Conservation (phyloP, 1,139 yeast genomes). For the Suhomyces kunorum region DNA sequence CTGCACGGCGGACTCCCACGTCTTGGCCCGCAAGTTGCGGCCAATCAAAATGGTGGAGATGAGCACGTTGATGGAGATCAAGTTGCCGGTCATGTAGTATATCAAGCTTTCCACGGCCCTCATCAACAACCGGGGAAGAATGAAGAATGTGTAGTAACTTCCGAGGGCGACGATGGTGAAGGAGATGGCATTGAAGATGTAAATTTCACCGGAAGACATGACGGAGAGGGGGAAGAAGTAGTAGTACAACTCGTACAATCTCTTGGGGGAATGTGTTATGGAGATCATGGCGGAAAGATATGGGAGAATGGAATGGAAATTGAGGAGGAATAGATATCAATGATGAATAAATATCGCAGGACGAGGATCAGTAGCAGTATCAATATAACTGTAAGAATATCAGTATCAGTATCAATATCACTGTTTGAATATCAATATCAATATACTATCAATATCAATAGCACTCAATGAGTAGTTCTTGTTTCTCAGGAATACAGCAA, state of each 20-base stretch:
- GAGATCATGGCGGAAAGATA: slow-evolving; percentile 4
- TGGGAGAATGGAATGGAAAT: too few species aligned
- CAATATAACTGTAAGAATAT: too few species aligned
- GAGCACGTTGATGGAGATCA: slow-evolving; percentile 15
- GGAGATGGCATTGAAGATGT: slow-evolving; percentile 23
- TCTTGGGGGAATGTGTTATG: slow-evolving; percentile 10
- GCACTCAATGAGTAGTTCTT: too few species aligned
- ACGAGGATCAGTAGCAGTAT: too few species aligned
- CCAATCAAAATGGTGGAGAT: slow-evolving; percentile 12
- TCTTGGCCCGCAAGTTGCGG: slow-evolving; percentile 9
- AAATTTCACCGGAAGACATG: slow-evolving; percentile 26
- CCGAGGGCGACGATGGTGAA: slow-evolving; percentile 19
- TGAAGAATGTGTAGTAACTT: slow-evolving; percentile 20
- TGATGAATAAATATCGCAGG: too few species aligned
- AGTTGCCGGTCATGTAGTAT: slow-evolving; percentile 21
- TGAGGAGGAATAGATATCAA: too few species aligned
- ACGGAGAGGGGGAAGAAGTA: slow-evolving; percentile 34
- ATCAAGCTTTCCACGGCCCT: slow-evolving; percentile 18
- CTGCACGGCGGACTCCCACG: slow-evolving; percentile 1
- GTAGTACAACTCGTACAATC: slow-evolving; percentile 26
- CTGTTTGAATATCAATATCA: too few species aligned
- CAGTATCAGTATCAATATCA: too few species aligned
- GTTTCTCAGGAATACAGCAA: too few species aligned
- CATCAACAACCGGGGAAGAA: slow-evolving; percentile 21
- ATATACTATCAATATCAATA: too few species aligned